Evolutionary conservation across 2,329 filamentous ascomycete species (phyloP).

Genomic region (Diaporthe vexans): DNA sequence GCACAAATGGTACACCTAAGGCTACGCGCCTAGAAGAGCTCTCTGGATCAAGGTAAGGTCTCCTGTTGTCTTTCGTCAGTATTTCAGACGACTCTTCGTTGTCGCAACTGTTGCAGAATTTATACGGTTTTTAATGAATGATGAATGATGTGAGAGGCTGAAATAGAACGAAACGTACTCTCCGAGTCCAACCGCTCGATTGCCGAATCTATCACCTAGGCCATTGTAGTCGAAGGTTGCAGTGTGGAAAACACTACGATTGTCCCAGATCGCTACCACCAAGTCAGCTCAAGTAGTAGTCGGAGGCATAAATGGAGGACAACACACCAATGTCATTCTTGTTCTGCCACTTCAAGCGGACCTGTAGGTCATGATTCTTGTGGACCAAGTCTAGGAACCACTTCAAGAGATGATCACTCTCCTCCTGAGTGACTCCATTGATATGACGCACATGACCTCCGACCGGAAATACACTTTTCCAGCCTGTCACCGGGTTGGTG

Average conservation of each 20-base stretch:
- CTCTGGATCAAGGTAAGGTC: conserved; percentile 66
- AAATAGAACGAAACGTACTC: conserved; percentile 47
- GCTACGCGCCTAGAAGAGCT: conserved; percentile 61
- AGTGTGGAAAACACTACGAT: conserved; percentile 69
- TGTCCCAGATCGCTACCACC: conserved; percentile 70
- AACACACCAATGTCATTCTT: conserved; percentile 57
- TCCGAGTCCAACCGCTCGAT: conserved; percentile 68
- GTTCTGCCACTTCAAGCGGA: conserved; percentile 61
- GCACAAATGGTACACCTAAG: conserved; percentile 44
- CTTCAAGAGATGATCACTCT: conserved; percentile 58
- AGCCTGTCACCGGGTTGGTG: conserved; percentile 75
- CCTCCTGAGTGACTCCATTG: conserved; percentile 58
- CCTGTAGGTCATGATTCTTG: conserved; percentile 65
- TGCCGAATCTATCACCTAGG: conserved; percentile 63
- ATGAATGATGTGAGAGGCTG: too few relatives aligned
- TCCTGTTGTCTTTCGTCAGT: conserved; percentile 43
- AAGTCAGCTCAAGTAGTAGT: background rate
- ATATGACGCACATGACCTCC: conserved; percentile 59
- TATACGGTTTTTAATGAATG: too few relatives aligned
- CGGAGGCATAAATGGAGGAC: background rate
- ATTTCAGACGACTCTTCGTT: background rate
- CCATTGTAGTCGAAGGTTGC: conserved; percentile 71
- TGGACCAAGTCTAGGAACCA: conserved; percentile 58
- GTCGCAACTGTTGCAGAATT: too few relatives aligned
- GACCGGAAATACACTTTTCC: conserved; percentile 67